Percentiles rank a stretch among this genome's conserved stretches.
Conservation (phyloP, 2,329 filamentous ascomycete genomes). For the Clarireedia hainanense region DNA sequence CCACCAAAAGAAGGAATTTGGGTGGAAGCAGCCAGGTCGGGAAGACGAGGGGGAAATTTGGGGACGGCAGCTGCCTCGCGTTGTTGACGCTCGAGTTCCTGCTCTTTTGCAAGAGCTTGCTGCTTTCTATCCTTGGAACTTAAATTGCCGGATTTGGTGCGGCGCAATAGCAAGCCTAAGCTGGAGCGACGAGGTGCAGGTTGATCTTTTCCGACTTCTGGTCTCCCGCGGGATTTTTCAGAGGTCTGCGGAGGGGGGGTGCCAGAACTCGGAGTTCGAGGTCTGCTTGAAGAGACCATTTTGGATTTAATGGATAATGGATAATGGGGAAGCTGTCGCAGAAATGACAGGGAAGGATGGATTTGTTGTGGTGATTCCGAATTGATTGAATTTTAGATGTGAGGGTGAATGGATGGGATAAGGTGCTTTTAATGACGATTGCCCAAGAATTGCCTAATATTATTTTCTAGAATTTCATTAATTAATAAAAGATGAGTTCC, state of each 20-base stretch:
- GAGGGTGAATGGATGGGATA: neutral
- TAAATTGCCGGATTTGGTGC: constrained; percentile 60
- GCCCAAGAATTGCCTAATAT: neutral
- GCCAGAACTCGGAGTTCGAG: constrained; percentile 30
- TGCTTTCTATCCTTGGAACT: constrained; percentile 53
- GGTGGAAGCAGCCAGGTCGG: constrained; percentile 31
- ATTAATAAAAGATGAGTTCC: neutral
- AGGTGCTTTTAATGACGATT: neutral
- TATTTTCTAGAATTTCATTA: constrained; percentile 2
- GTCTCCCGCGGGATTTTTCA: constrained; percentile 30
- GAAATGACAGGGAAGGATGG: constrained; percentile 17
- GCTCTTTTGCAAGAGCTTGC: constrained; percentile 37
- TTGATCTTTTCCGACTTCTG: constrained; percentile 28
- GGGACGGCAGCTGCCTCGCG: constrained; percentile 48
- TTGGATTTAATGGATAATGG: neutral
- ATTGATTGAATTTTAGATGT: neutral
- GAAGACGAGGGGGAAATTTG: constrained; percentile 51
- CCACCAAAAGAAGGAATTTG: constrained; percentile 39
- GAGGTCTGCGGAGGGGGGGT: constrained; percentile 23
- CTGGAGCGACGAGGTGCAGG: constrained; percentile 37
- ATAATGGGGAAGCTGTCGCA: constrained; percentile 19
- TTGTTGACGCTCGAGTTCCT: constrained; percentile 47
- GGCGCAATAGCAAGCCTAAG: constrained; percentile 54
- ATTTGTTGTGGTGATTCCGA: neutral
- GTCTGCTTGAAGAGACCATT: constrained; percentile 30